Evolutionary conservation across 1,284 basidiomycete genomes (phyloP), one percentile per base, ranked within the genome.

Genomic region (Puccinia triticina): DNA sequence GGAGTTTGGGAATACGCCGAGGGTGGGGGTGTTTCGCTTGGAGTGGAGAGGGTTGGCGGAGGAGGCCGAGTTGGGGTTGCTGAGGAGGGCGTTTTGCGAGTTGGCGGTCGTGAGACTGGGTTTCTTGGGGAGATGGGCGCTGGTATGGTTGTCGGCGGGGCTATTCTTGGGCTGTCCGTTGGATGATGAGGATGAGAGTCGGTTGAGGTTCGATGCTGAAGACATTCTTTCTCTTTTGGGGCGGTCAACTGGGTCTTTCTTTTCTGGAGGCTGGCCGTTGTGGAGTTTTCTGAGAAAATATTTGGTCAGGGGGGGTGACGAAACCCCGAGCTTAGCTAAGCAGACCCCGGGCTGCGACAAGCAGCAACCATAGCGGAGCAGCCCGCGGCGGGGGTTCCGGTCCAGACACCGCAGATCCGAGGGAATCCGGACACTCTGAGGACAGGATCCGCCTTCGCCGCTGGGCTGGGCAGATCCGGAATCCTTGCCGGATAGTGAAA

Each of bases 1-100:
- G 1, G 37, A 66, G 43, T 77, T 37, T 21, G 37, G 59, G 18
- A 67, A 67, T 5, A 29, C 32, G 16, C 57, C 55, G n/a, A 48
- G 32, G 43, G 43, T 64, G 14, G 76, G 50, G 32, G 26, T 61
- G n/a, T 43, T 32, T 4, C 59, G 57, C 43, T 67, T 48, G 59
- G 59, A 43, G 50, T 57, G 32, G 55, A 46, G 26, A 26, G 40
- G 74, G 26, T 46, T n/a, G 61, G 76, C n/a, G 67, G 61, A 64
- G 59, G 61, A 26, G 76, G 61, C 34, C 43, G 61, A 64, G 57
- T n/a, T 59, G 57, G 57, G 1, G 29, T 3, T 34, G 29, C 8
- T 61, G 59, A 67, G 37, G 4, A 64, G 43, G 26, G 12, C 46
- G 26, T 34, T 71, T 26, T 71, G 40, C 8, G 67, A 34, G 67